Conservation (phyloP, 208 protist genomes). For the Spongospora subterranea region DNA sequence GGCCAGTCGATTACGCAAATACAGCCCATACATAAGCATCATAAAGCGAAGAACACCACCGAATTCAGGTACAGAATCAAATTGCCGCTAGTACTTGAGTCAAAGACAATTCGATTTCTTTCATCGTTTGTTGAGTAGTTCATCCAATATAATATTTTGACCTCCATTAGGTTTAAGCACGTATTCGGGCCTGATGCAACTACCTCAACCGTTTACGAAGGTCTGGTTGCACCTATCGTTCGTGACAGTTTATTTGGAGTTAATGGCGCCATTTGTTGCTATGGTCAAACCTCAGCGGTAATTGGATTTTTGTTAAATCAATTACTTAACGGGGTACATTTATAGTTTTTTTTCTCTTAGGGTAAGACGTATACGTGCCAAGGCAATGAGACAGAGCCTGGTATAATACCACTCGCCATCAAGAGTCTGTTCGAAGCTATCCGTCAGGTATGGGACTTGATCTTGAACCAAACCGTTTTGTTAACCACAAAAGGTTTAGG, state of each 20-base stretch:
- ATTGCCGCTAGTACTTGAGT: too few species aligned
- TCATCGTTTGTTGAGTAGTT: too few species aligned
- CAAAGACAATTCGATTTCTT: too few species aligned
- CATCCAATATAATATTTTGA: too few species aligned
- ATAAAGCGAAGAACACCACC: neutral
- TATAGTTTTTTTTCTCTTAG: too few species aligned
- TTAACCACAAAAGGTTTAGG: neutral
- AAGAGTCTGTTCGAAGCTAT: neutral
- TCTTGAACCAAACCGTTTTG: neutral
- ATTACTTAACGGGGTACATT: too few species aligned
- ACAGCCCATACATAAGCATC: neutral
- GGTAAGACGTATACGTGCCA: constrained; percentile 49
- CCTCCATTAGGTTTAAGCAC: too few species aligned
- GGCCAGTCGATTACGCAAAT: neutral
- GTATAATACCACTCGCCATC: constrained; percentile 13
- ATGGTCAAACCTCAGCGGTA: constrained; percentile 34
- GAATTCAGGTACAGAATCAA: too few species aligned
- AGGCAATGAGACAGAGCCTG: neutral
- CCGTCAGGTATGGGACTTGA: neutral
- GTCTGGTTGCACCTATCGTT: constrained; percentile 23
- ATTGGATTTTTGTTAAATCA: too few species aligned
- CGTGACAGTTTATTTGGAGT: neutral
- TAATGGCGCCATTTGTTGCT: constrained; percentile 42
- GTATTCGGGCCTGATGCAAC: constrained; percentile 9
- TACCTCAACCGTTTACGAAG: neutral